A percentile compares a stretch with the other conserved stretches of the same genome.
Evolutionary conservation across 306 rosid species (phyloP).

Genomic region (Sicyos baderoa): DNA sequence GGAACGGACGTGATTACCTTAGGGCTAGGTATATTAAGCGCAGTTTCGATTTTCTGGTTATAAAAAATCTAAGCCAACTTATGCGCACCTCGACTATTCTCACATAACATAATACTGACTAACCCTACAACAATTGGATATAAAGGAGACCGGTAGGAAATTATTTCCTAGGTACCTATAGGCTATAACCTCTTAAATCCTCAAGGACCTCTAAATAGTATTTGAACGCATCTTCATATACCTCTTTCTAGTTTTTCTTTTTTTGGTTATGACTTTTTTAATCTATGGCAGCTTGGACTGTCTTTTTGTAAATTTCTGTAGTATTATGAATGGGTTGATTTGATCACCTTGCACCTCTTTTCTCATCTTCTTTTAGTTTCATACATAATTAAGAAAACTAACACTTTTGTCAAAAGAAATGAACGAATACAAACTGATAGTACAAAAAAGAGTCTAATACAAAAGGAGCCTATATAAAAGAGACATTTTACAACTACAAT

Average conservation of each 20-base stretch:
- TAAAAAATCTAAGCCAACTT: too few species aligned
- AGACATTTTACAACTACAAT: neutral
- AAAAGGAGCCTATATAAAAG: neutral
- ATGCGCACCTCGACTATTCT: too few species aligned
- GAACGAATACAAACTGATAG: neutral
- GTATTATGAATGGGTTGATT: neutral
- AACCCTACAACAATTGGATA: too few species aligned
- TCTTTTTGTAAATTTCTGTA: neutral
- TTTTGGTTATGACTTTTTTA: neutral
- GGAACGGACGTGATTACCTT: too few species aligned
- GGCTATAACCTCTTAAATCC: too few species aligned
- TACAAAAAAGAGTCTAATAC: neutral
- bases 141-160: too few species aligned
- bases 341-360: neutral
- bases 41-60: too few species aligned
- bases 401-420: neutral
- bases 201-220: too few species aligned
- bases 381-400: neutral
- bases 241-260: neutral
- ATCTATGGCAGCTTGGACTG: neutral
- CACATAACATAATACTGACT: too few species aligned
- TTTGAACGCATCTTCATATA: neutral
- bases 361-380: neutral
- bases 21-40: too few species aligned
- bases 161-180: too few species aligned